Percentiles rank a stretch among this genome's conserved stretches.
Conservation (phyloP, 768 basidiomycete genomes). For the Tremella yokohamensis region DNA sequence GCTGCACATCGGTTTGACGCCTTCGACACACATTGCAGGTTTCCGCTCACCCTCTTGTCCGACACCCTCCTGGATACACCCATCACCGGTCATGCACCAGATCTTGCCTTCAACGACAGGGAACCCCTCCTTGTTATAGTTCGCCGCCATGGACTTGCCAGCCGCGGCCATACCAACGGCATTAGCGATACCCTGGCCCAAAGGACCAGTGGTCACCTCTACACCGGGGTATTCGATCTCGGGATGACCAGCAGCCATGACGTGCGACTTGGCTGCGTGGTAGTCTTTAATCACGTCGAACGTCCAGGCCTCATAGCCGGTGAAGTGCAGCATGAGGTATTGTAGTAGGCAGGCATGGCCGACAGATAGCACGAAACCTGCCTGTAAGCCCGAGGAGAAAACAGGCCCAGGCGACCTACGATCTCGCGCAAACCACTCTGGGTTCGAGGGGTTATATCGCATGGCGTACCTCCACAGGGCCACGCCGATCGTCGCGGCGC, state of each 20-base stretch:
- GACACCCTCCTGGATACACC: slow-evolving; percentile 51
- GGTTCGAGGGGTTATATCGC: slow-evolving; percentile 50
- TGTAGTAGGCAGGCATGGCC: slow-evolving; percentile 51
- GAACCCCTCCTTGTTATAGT: slow-evolving; percentile 43
- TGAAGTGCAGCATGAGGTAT: slow-evolving; percentile 49
- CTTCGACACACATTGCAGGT: background rate
- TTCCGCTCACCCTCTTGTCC: slow-evolving; percentile 46
- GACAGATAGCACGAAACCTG: slow-evolving; percentile 46
- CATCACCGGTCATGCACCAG: slow-evolving; percentile 50
- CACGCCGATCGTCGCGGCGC: slow-evolving; percentile 49
- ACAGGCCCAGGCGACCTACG: slow-evolving; percentile 21
- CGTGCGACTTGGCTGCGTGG: slow-evolving; percentile 41
- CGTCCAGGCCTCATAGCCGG: slow-evolving; percentile 49
- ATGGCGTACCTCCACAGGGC: slow-evolving; percentile 48
- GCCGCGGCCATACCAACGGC: slow-evolving; percentile 49
- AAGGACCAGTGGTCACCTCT: slow-evolving; percentile 48
- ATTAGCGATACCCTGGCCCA: slow-evolving; percentile 50
- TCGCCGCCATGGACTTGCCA: slow-evolving; percentile 41
- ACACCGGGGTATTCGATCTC: slow-evolving; percentile 48
- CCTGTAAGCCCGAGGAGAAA: background rate
- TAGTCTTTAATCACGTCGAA: slow-evolving; percentile 48
- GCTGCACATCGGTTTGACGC: slow-evolving; percentile 22
- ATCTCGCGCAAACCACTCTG: slow-evolving; percentile 50
- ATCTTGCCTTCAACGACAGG: slow-evolving; percentile 40
- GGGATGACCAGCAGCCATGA: slow-evolving; percentile 50